phyloP scores from a whole-genome alignment of 2,329 filamentous ascomycete species.

The Hypoxylon sp. region DNA sequence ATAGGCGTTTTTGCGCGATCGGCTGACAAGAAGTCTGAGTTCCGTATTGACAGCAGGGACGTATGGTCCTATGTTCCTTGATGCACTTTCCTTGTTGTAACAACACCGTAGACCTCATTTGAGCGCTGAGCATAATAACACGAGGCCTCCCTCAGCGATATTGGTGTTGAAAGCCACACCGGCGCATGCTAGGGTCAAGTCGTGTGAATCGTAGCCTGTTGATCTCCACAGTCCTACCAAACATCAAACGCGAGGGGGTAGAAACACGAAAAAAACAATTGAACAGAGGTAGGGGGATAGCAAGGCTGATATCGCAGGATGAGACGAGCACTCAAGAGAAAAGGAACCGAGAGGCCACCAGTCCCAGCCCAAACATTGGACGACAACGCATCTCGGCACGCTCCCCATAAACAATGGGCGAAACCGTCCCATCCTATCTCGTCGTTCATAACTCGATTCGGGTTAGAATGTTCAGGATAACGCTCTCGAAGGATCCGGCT shows the following conservation, averaged over 20 bases:
- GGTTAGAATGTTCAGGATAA: constrained; percentile 17
- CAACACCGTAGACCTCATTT: background rate
- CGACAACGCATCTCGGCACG: background rate
- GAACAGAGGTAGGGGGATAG: background rate
- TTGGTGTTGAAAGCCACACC: constrained; percentile 1
- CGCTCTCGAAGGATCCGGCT: constrained; percentile 33
- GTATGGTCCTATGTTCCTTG: constrained; percentile 1
- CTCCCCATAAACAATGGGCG: constrained; percentile 15
- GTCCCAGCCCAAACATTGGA: background rate
- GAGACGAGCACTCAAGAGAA: constrained; percentile 1
- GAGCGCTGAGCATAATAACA: constrained; percentile 1
- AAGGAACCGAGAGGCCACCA: background rate
- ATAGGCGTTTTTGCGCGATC: constrained; percentile 2
- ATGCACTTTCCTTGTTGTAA: constrained; percentile 1
- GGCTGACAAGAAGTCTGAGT: background rate
- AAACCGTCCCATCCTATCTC: constrained; percentile 20
- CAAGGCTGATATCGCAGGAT: background rate
- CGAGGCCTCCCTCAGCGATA: constrained; percentile 9
- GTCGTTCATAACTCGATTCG: constrained; percentile 20
- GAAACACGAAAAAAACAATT: constrained; percentile 17
- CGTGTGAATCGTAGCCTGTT: background rate
- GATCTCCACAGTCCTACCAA: constrained; percentile 22
- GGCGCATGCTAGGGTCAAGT: constrained; percentile 6
- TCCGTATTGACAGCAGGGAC: constrained; percentile 9
- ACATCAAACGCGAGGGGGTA: constrained; percentile 8